These are phyloP conservation scores for Garcia nutans DNA, from an alignment of 345 rosid genomes.

Conservation along the genomic window DNA sequence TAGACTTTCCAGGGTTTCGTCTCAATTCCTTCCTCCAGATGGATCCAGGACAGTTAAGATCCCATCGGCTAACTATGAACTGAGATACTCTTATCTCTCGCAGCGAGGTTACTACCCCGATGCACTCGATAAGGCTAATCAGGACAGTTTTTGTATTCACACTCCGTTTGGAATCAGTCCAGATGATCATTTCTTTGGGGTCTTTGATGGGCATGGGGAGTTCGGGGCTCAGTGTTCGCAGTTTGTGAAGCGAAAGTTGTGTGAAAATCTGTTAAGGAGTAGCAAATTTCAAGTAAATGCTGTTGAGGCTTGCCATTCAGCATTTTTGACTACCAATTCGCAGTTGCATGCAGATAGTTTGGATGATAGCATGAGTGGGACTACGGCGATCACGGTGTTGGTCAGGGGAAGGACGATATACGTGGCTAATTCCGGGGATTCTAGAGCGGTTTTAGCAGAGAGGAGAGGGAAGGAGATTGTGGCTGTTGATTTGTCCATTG, in stretches of 20 bases:
- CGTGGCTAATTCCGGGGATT: conserved; percentile 89
- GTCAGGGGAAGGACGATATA: conserved; percentile 78
- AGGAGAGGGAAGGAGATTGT: conserved; percentile 67
- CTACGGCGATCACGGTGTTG: conserved; percentile 84
- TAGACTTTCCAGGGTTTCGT: conserved; percentile 83
- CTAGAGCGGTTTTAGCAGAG: conserved; percentile 89
- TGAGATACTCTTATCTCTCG: conserved; percentile 73
- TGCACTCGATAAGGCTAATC: conserved; percentile 92
- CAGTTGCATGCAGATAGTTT: conserved; percentile 72
- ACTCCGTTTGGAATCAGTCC: conserved; percentile 74
- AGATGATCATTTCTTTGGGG: conserved; percentile 83
- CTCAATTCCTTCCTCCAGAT: conserved; percentile 87
- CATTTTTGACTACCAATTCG: conserved; percentile 61
- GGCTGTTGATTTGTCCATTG: conserved; percentile 85
- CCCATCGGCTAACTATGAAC: conserved; percentile 58
- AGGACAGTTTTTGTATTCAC: conserved; percentile 93
- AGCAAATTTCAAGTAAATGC: conserved; percentile 60
- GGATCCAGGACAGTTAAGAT: conserved; percentile 71
- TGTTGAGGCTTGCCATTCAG: conserved; percentile 69
- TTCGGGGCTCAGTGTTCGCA: conserved; percentile 90
- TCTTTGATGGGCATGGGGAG: conserved; percentile 98
- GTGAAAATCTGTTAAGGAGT: conserved; percentile 82
- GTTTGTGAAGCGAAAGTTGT: conserved; percentile 68
- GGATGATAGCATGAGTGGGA: conserved; percentile 97
- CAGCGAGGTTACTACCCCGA: conserved; percentile 97